Evolutionary conservation across 352 stramenopile species (phyloP).

Genomic region (Elongisporangium anandrum): DNA sequence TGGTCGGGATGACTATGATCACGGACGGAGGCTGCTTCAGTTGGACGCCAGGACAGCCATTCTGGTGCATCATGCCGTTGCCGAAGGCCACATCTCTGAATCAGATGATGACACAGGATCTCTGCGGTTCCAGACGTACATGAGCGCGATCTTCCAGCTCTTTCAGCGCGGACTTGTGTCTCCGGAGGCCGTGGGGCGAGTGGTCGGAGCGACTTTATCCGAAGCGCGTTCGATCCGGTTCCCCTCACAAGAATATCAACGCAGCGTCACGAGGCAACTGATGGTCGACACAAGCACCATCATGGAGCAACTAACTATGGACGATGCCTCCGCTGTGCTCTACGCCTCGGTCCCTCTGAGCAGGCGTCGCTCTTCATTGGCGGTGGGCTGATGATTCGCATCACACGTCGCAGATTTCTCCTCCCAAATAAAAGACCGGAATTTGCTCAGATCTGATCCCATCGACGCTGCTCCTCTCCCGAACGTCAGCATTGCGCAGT

Average conservation of each 20-base stretch:
- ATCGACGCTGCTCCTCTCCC: background rate
- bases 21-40: background rate
- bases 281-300: slow-evolving; percentile 9
- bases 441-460: background rate
- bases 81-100: background rate
- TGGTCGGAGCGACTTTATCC: slow-evolving; percentile 7
- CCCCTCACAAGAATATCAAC: slow-evolving; percentile 8
- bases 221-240: slow-evolving; percentile 9
- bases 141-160: slow-evolving; percentile 10
- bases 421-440: background rate
- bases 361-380: no score
- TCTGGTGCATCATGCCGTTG: background rate
- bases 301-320: slow-evolving; percentile 8
- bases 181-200: slow-evolving; percentile 5
- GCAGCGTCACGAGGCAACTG: slow-evolving; percentile 9
- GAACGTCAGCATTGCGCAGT: background rate
- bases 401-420: slow-evolving; percentile 6
- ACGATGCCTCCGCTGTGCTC: slow-evolving; percentile 9
- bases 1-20: background rate
- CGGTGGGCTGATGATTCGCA: no score
- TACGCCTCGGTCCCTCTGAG: slow-evolving; percentile 1
- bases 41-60: background rate
- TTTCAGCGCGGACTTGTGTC: slow-evolving; percentile 2
- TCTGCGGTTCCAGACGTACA: slow-evolving; percentile 12
- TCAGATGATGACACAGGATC: slow-evolving; percentile 4